These are phyloP conservation scores for Dalbergia cochinchinensis DNA, from an alignment of 306 rosid species.

Conservation along the genomic window DNA sequence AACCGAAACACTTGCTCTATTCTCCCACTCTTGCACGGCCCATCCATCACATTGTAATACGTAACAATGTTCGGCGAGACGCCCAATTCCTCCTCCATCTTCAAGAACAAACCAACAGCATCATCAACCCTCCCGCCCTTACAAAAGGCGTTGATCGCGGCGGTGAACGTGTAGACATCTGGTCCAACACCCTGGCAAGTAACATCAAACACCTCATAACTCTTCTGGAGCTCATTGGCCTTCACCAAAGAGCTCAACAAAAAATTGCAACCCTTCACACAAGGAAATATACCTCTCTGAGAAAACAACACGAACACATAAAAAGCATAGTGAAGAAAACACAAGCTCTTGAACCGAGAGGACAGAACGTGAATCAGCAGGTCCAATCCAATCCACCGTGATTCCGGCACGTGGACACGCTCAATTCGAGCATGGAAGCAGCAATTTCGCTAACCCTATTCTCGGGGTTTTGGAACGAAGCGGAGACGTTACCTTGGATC, in stretches of 20 bases:
- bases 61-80: constrained; percentile 73
- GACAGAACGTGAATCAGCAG: constrained; percentile 66
- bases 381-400: constrained; percentile 64
- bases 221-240: constrained; percentile 57
- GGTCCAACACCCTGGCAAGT: constrained; percentile 52
- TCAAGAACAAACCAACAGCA: constrained; percentile 59
- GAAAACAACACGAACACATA: constrained; percentile 57
- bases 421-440: constrained; percentile 52
- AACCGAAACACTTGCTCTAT: constrained; percentile 60
- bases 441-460: constrained; percentile 56
- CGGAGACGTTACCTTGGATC: constrained; percentile 57
- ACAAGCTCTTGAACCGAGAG: constrained; percentile 59
- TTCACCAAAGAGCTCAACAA: constrained; percentile 67
- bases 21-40: constrained; percentile 70
- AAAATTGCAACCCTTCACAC: constrained; percentile 61
- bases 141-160: constrained; percentile 63
- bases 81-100: constrained; percentile 62
- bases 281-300: constrained; percentile 52
- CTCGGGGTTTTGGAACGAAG: constrained; percentile 42
- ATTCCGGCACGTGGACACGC: neutral
- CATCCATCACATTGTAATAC: constrained; percentile 72
- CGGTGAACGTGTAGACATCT: constrained; percentile 66
- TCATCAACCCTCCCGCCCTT: constrained; percentile 71
- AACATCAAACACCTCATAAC: constrained; percentile 59
- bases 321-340: constrained; percentile 51